phyloP scores from a whole-genome alignment of 805 yeast genomes.

The Kodamaea nitidulidarum region DNA sequence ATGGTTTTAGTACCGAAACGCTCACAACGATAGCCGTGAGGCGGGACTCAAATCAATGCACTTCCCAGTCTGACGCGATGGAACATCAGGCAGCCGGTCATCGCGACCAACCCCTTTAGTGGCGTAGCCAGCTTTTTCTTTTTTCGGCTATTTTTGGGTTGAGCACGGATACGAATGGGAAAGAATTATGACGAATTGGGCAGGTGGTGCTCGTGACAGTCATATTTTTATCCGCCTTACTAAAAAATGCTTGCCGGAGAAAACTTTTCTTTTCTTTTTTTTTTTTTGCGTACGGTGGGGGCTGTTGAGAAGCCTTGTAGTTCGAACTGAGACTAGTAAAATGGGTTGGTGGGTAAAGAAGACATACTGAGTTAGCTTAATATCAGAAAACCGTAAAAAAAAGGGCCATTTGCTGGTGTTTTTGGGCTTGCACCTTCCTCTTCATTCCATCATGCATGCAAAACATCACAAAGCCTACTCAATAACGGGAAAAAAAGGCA shows the following conservation, averaged over 20 bases:
- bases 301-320: not conserved
- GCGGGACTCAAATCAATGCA: not conserved
- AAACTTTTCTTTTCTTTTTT: too few relatives aligned
- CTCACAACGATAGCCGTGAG: not conserved
- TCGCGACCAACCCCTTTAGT: slow-evolving; percentile 1
- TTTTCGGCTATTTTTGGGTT: slow-evolving; percentile 7
- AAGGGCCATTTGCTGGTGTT: too few relatives aligned
- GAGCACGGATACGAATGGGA: slow-evolving; percentile 1
- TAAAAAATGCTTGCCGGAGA: slow-evolving; percentile 1
- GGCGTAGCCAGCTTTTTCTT: slow-evolving; percentile 2
- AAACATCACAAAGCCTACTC: not conserved
- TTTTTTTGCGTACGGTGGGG: too few relatives aligned
- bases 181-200: slow-evolving; percentile 7
- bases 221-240: slow-evolving; percentile 3
- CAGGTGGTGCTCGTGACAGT: slow-evolving; percentile 1
- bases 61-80: not conserved
- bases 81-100: not conserved
- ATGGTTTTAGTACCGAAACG: too few relatives aligned
- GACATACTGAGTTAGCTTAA: too few relatives aligned
- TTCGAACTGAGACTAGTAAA: too few relatives aligned
- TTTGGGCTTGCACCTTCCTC: not conserved
- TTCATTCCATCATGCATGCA: too few relatives aligned
- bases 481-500: not conserved
- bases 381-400: too few relatives aligned
- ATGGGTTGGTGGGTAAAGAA: too few relatives aligned